Conservation (phyloP, 306 rosid species). For the Rosa lucieae region DNA sequence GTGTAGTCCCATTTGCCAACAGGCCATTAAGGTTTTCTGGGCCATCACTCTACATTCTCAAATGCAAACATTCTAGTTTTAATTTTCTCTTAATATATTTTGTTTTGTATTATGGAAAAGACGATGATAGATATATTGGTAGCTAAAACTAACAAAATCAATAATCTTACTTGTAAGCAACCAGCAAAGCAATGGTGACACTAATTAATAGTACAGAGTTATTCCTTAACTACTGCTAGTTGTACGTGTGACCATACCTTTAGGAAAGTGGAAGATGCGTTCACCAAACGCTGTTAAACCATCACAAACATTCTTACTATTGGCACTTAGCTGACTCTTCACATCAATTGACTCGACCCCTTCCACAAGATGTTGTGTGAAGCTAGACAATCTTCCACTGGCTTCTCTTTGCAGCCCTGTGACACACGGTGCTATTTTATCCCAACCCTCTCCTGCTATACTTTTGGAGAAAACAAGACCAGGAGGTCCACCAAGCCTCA, state of each 20-base stretch:
- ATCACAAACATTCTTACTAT: slow-evolving; percentile 42
- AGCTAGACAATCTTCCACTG: slow-evolving; percentile 37
- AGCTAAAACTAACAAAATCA: background rate
- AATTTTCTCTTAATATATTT: background rate
- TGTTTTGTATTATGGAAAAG: background rate
- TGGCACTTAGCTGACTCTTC: slow-evolving; percentile 45
- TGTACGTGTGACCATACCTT: slow-evolving; percentile 46
- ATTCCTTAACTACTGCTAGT: slow-evolving; percentile 8
- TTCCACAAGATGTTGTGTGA: slow-evolving; percentile 45
- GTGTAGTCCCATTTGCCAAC: background rate
- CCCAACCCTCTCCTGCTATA: slow-evolving; percentile 41
- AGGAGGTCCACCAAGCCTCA: slow-evolving; percentile 41
- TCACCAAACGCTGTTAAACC: slow-evolving; percentile 42
- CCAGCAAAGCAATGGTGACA: background rate
- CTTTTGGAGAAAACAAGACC: slow-evolving; percentile 33
- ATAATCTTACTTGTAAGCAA: background rate
- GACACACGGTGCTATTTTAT: slow-evolving; percentile 39
- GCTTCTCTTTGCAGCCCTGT: slow-evolving; percentile 63
- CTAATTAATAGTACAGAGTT: background rate
- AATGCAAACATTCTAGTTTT: background rate
- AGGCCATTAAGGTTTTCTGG: background rate
- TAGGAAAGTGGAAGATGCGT: slow-evolving; percentile 44
- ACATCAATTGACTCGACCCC: slow-evolving; percentile 45
- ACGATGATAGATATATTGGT: background rate
- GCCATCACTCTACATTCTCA: background rate